Evolutionary conservation across 2,329 filamentous ascomycete genomes (phyloP).

Genomic region (Mariannaea elegans): DNA sequence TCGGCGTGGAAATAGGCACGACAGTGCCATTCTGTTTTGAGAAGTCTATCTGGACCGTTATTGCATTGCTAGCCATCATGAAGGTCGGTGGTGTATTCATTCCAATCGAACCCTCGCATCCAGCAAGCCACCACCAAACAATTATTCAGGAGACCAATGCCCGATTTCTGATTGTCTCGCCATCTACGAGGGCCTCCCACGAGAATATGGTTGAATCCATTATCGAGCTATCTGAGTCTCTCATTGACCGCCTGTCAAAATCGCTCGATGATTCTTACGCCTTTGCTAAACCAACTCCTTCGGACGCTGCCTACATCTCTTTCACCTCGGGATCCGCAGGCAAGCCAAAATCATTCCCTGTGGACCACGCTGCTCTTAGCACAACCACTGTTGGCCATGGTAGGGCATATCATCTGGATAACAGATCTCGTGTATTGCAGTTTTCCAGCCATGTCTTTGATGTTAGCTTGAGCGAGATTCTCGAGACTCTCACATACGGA

Average conservation of each 20-base stretch:
- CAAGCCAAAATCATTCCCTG: slow-evolving; percentile 60
- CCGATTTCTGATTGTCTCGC: not conserved
- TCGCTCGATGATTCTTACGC: too few species aligned
- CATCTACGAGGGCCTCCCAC: not conserved
- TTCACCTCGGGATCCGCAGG: slow-evolving; percentile 67
- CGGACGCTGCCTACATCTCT: slow-evolving; percentile 48
- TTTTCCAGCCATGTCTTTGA: slow-evolving; percentile 49
- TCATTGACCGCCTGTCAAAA: not conserved
- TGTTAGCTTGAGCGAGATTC: slow-evolving; percentile 49
- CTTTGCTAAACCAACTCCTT: not conserved
- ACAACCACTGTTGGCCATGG: slow-evolving; percentile 5
- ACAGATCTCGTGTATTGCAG: slow-evolving; percentile 24
- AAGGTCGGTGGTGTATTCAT: slow-evolving; percentile 44
- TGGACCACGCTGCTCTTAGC: slow-evolving; percentile 16
- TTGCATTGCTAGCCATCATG: slow-evolving; percentile 45
- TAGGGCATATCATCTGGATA: not conserved
- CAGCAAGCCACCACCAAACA: slow-evolving; percentile 32
- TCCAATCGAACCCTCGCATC: slow-evolving; percentile 49
- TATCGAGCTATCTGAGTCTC: not conserved
- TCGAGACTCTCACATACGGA: slow-evolving; percentile 49
- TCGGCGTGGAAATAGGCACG: slow-evolving; percentile 3
- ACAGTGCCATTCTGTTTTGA: slow-evolving; percentile 22
- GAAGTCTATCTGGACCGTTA: slow-evolving; percentile 23
- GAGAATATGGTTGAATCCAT: not conserved
- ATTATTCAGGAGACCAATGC: not conserved